Base-by-base conservation (phyloP, 1,139 yeast species). In the Taiozyma sp. region DNA sequence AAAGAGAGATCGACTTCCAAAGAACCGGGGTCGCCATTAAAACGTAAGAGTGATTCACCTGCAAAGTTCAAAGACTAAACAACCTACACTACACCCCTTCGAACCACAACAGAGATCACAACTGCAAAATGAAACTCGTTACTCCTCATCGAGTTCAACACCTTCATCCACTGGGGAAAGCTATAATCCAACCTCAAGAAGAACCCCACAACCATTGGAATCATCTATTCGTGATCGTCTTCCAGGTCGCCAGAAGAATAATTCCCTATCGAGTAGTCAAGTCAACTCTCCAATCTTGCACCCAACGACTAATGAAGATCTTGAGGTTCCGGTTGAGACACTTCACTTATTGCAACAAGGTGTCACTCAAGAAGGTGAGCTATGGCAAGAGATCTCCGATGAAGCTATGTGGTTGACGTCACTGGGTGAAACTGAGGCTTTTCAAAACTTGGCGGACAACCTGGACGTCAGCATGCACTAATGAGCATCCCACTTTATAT, bases 381-480 rank as follows among this genome's bases (percentile, higher is more conserved):
- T 88, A 48, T 83, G 95, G 91, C 80, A 81, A 63, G 88, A 85
- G 60, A 81, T 86, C 55, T 80, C 88, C 3, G 77, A 77, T 63
- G 89, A 81, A 63, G 89, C 95, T 14, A 85, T 76, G 63, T 85
- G 93, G 93, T 66, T 85, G 48, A 71, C 71, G 24, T 58, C 64
- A 19, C 48, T 64, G 34, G 68, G 66, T 43, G 75, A 69, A 48
- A 63, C 67, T n/a, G 69, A 64, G 44, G 73, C 68, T 43, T 62
- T 70, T 34, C 64, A 60, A 42, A 53, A 52, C 22, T 48, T 65
- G 40, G 58, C 64, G 55, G 65, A 59, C 24, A 37, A 14, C 2
- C 19, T 37, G 40, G 62, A 51, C 13, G 46, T 48, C 26, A 40
- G 11, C 29, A 40, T 40, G 43, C 28, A 14, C 16, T 42, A 14